These are phyloP conservation scores for Sporothrix pseudoabietina DNA, from an alignment of 2,329 filamentous ascomycete genomes.

Conservation along the genomic window DNA sequence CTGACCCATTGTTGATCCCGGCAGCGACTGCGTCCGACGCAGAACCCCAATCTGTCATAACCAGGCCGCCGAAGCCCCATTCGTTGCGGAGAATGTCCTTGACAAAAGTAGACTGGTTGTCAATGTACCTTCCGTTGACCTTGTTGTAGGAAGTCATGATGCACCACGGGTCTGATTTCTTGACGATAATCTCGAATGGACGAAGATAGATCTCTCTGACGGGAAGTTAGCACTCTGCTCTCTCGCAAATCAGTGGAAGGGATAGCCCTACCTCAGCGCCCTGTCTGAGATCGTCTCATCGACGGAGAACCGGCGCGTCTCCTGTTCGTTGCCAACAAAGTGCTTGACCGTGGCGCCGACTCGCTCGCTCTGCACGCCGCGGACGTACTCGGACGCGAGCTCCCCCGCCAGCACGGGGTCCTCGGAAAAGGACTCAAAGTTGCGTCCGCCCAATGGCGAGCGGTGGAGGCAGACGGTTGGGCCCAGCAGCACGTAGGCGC, in stretches of 20 bases:
- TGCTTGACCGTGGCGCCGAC: constrained; percentile 43
- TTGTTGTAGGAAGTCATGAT: constrained; percentile 63
- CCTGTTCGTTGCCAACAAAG: constrained; percentile 52
- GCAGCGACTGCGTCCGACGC: constrained; percentile 35
- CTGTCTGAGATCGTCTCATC: constrained; percentile 54
- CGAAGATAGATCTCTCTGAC: constrained; percentile 61
- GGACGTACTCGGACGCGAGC: constrained; percentile 40
- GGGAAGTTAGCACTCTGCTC: too few relatives aligned
- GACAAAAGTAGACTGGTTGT: constrained; percentile 21
- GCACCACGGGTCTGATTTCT: constrained; percentile 57
- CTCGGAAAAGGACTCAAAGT: constrained; percentile 66
- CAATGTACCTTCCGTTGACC: constrained; percentile 42
- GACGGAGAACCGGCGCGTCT: constrained; percentile 51
- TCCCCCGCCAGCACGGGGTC: constrained; percentile 42
- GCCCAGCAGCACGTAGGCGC: constrained; percentile 59
- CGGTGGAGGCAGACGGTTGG: constrained; percentile 65
- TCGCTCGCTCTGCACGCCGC: constrained; percentile 41
- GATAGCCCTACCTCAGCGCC: constrained; percentile 48
- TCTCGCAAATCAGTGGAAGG: too few relatives aligned
- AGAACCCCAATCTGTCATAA: constrained; percentile 36
- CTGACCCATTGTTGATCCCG: too few relatives aligned
- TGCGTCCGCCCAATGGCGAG: constrained; percentile 62
- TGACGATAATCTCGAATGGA: constrained; percentile 63
- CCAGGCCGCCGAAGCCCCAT: constrained; percentile 25
- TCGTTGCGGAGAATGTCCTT: constrained; percentile 21